Conservation (phyloP, 208 protist species). For the Acanthamoeba lenticulata region DNA sequence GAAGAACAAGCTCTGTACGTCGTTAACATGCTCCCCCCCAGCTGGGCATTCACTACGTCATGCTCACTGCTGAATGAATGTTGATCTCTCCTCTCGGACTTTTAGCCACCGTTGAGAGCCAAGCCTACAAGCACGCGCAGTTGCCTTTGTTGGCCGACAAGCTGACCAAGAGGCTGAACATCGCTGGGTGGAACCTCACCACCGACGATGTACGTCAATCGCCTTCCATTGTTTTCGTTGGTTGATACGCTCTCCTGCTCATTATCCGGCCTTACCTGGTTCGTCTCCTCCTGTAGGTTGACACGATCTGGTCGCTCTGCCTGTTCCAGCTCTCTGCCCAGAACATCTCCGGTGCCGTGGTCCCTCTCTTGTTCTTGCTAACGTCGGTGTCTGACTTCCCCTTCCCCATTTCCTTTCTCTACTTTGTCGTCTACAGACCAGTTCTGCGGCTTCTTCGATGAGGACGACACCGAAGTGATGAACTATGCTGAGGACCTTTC, state of each 20-base stretch:
- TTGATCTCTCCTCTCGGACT: not conserved
- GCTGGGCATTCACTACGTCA: not conserved
- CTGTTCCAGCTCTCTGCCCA: constrained; percentile 24
- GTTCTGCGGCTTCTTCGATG: constrained; percentile 25
- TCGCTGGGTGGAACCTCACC: not conserved
- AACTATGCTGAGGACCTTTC: constrained; percentile 17
- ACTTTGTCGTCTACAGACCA: not conserved
- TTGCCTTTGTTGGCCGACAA: not conserved
- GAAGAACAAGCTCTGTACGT: not conserved
- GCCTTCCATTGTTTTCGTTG: not conserved
- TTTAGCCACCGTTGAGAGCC: not conserved
- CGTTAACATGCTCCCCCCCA: not conserved
- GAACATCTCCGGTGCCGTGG: not conserved
- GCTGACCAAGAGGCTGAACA: not conserved
- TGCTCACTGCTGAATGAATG: too few relatives aligned
- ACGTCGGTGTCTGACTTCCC: not conserved
- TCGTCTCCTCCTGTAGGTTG: not conserved
- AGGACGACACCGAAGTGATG: not conserved
- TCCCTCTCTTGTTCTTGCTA: not conserved
- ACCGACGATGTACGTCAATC: not conserved
- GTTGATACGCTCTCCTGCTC: not conserved
- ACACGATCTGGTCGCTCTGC: constrained; percentile 1
- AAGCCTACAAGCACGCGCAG: not conserved
- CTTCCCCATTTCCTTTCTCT: not conserved
- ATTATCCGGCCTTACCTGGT: not conserved